Conservation (phyloP, 2,329 filamentous ascomycete species). For the Colletotrichum endophyticum region DNA sequence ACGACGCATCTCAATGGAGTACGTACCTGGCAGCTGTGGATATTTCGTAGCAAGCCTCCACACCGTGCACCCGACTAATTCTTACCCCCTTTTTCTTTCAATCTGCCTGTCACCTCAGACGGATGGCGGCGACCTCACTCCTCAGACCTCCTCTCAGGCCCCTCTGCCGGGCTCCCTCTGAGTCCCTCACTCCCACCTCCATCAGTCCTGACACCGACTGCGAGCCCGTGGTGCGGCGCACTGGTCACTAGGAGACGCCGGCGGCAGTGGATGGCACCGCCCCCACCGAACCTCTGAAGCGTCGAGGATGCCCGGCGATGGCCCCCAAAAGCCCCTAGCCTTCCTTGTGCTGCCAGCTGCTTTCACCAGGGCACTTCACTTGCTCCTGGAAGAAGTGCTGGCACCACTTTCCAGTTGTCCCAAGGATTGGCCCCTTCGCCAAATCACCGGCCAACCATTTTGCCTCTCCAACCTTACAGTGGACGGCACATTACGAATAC, state of each 20-base stretch:
- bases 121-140: neutral
- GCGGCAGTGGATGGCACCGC: neutral
- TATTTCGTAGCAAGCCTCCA: neutral
- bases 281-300: constrained; percentile 12
- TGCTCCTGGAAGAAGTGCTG: neutral
- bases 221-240: neutral
- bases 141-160: neutral
- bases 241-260: neutral
- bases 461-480: neutral
- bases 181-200: neutral
- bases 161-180: neutral
- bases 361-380: neutral
- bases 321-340: constrained; percentile 15
- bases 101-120: neutral
- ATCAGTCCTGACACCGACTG: neutral
- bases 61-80: neutral
- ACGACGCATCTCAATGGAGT: neutral
- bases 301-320: constrained; percentile 15
- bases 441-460: neutral
- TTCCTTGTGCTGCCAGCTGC: neutral
- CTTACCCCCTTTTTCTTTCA: neutral
- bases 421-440: neutral
- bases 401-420: neutral
- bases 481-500: neutral
- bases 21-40: neutral